Evolutionary conservation across 2,329 filamentous ascomycete genomes (phyloP).

Genomic region (Nemania serpens): DNA sequence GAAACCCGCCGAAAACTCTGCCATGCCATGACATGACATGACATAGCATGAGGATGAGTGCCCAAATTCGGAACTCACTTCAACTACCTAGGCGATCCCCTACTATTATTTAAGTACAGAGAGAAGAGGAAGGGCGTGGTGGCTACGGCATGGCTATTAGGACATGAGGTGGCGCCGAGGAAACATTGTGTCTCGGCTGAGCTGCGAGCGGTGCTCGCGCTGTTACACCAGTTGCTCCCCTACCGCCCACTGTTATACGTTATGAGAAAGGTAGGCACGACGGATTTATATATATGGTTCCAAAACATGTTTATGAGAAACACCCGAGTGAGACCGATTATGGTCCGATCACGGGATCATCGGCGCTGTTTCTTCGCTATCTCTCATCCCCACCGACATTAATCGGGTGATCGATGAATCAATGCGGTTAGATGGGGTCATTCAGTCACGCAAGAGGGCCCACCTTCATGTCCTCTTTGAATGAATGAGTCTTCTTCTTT

Average conservation of each 20-base stretch:
- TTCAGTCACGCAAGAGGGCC: too few species aligned
- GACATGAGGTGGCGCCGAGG: not conserved
- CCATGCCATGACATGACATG: constrained; percentile 9
- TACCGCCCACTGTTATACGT: not conserved
- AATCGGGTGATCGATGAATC: too few species aligned
- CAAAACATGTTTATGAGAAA: not conserved
- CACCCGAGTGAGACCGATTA: constrained; percentile 12
- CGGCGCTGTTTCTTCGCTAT: not conserved
- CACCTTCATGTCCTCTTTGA: too few species aligned
- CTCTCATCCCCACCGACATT: not conserved
- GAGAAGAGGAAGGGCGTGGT: not conserved
- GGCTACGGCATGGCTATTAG: not conserved
- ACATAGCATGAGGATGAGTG: too few species aligned
- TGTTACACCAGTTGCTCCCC: not conserved
- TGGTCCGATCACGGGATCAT: too few species aligned
- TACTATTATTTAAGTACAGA: not conserved
- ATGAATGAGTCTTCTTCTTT: too few species aligned
- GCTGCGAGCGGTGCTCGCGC: not conserved
- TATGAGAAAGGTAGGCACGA: not conserved
- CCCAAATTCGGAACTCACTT: too few species aligned
- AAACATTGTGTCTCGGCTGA: not conserved
- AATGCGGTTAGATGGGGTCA: not conserved
- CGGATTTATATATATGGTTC: not conserved
- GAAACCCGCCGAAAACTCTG: constrained; percentile 8
- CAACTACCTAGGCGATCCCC: not conserved